These are phyloP conservation scores for Irpex sp. DNA, from an alignment of 1,284 basidiomycete species.

Conservation along the genomic window DNA sequence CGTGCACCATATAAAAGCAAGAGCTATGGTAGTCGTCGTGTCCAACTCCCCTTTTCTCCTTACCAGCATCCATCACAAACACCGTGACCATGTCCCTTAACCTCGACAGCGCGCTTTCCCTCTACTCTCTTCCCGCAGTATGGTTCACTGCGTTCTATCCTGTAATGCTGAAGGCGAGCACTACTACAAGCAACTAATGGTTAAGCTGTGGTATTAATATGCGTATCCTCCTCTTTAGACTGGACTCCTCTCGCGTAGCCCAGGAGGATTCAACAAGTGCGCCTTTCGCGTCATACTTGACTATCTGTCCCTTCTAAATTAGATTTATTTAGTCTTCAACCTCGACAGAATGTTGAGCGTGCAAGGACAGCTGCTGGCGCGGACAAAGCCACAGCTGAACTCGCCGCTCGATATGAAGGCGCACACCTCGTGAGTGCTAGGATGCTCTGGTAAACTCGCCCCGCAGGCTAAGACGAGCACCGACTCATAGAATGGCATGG, in stretches of 20 bases:
- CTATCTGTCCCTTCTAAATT: neutral
- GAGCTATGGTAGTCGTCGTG: neutral
- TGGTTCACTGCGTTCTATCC: slow-evolving; percentile 13
- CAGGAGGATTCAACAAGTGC: slow-evolving; percentile 5
- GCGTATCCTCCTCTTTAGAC: neutral
- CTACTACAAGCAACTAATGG: neutral
- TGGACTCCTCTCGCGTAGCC: neutral
- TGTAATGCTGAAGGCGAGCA: slow-evolving; percentile 1
- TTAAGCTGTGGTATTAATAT: neutral
- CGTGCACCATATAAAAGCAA: neutral
- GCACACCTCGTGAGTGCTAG: slow-evolving; percentile 6
- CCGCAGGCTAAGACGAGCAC: neutral
- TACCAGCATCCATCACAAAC: neutral
- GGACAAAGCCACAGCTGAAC: neutral
- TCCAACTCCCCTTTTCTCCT: neutral
- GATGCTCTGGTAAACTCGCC: neutral
- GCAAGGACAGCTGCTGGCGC: neutral
- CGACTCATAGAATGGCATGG: slow-evolving; percentile 9
- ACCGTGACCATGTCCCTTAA: slow-evolving; percentile 3
- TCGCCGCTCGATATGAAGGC: slow-evolving; percentile 2
- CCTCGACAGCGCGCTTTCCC: slow-evolving; percentile 8
- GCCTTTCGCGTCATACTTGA: neutral
- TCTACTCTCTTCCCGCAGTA: slow-evolving; percentile 11
- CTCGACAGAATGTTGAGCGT: slow-evolving; percentile 4
- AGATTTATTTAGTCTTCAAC: slow-evolving; percentile 4